Base-by-base conservation (phyloP, 306 rosid genomes). In the Bauhinia variegata region DNA sequence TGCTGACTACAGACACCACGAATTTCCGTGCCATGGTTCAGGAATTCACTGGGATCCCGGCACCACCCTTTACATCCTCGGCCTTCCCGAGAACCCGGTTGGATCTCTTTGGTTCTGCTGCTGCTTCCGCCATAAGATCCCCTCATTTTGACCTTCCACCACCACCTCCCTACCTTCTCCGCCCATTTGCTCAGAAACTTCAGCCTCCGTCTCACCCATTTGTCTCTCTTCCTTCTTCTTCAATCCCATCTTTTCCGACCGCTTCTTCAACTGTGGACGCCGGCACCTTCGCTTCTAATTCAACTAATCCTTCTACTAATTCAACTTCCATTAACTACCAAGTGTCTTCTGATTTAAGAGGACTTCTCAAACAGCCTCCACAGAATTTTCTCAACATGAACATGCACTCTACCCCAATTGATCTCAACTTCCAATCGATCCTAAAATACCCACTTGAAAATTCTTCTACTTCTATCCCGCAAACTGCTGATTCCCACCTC, bases 21-120 rank as follows among this genome's bases (percentile, higher is more conserved):
- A 95, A 95, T 81, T 95, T 95, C 80, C 63, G 99, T 83, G 96
- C 99, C 79, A 95, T 95, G 99, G 99, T 95, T 67, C 99, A 95
- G 60, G 97, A 95, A 78, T 95, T 95, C 68, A 95, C 99, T 10
- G 99, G 99, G 37, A 90, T 95, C 32, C 99, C 99, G 5, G 92
- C 96, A 5, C 97, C 87, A 0, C 97, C 99, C 4, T 95, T 95
- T 70, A 53, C 90, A 2, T 80, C 89, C 3, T 86, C 96, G 1
- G 60, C 84, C 36, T 88, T 89, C 60, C 80, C 89, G 3, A 75
- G 97, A 71, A 78, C 71, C 56, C 79, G 99, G 8, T 71, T 95
- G 5, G 97, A 95, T 65, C 80, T 93, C 14, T 87, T 89, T 14
- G 86, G 86, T 44, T 65, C 91, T 39, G 11, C 82, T 33, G 57